These are phyloP conservation scores for Pseudopithomyces chartarum DNA, from an alignment of 2,329 filamentous ascomycete species.

Conservation along the genomic window DNA sequence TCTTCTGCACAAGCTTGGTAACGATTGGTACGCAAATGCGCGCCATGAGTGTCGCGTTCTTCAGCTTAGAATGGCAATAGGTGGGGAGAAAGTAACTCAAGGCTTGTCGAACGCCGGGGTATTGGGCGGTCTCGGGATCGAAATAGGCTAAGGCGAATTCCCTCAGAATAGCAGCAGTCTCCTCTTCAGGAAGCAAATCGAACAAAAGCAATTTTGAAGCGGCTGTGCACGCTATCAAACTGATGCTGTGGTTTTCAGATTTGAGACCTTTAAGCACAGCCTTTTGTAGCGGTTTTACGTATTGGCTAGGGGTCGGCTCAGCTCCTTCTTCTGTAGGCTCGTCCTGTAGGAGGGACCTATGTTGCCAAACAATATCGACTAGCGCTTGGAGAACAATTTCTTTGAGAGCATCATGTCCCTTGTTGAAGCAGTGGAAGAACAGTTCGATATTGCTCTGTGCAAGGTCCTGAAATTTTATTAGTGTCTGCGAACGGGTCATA, in stretches of 20 bases:
- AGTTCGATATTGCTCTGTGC: slow-evolving; percentile 90
- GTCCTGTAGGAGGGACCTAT: slow-evolving; percentile 44
- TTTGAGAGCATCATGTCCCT: slow-evolving; percentile 87
- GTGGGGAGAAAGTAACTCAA: slow-evolving; percentile 94
- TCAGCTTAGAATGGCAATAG: slow-evolving; percentile 82
- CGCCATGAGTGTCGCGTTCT: slow-evolving; percentile 84
- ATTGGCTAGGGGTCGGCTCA: slow-evolving; percentile 35
- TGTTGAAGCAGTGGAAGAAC: slow-evolving; percentile 95
- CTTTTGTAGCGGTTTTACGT: slow-evolving; percentile 72
- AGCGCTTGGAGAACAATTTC: slow-evolving; percentile 90
- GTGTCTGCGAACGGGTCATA: not conserved
- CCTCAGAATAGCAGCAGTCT: slow-evolving; percentile 73
- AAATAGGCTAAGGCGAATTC: slow-evolving; percentile 87
- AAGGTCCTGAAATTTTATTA: slow-evolving; percentile 63
- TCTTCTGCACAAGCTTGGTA: slow-evolving; percentile 66
- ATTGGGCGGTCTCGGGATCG: slow-evolving; percentile 78
- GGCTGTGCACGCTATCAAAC: slow-evolving; percentile 79
- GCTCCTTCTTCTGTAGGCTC: slow-evolving; percentile 46
- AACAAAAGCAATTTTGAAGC: slow-evolving; percentile 86
- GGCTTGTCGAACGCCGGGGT: slow-evolving; percentile 82
- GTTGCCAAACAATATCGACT: slow-evolving; percentile 84
- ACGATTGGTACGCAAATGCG: slow-evolving; percentile 74
- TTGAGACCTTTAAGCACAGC: slow-evolving; percentile 79
- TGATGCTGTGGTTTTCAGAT: slow-evolving; percentile 72
- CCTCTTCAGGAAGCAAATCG: slow-evolving; percentile 62